A percentile compares a stretch with the other conserved stretches of the same genome.
Evolutionary conservation across 306 rosid species (phyloP).

Genomic region (Quercus cerris): DNA sequence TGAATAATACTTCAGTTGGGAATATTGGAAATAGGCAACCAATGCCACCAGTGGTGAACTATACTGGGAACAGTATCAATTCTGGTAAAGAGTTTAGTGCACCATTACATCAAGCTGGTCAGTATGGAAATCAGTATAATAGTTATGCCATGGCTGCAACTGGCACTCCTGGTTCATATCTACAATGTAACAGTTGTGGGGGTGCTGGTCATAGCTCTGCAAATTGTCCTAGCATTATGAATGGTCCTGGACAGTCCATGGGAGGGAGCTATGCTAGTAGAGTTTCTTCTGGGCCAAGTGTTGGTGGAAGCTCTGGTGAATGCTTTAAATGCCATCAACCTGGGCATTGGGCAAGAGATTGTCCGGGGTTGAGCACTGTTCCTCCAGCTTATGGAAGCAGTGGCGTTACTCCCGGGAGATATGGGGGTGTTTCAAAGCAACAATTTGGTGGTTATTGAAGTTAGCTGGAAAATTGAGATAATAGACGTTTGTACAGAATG

Average conservation of each 20-base stretch:
- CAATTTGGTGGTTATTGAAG: slow-evolving; percentile 43
- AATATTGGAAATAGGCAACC: slow-evolving; percentile 38
- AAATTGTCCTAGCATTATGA: slow-evolving; percentile 55
- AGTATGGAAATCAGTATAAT: slow-evolving; percentile 48
- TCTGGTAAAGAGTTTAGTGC: slow-evolving; percentile 46
- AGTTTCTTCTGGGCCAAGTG: slow-evolving; percentile 37
- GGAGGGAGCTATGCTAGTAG: slow-evolving; percentile 48
- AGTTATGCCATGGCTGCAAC: slow-evolving; percentile 31
- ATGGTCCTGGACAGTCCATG: slow-evolving; percentile 29
- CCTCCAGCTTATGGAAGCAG: slow-evolving; percentile 60
- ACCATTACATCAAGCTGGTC: slow-evolving; percentile 45
- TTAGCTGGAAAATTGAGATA: slow-evolving; percentile 5
- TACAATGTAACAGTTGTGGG: slow-evolving; percentile 67
- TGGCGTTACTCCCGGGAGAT: slow-evolving; percentile 46
- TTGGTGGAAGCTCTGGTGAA: slow-evolving; percentile 36
- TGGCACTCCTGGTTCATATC: slow-evolving; percentile 29
- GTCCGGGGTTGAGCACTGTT: slow-evolving; percentile 47
- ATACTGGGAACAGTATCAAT: slow-evolving; percentile 22
- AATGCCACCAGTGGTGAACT: slow-evolving; percentile 27
- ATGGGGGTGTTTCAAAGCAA: slow-evolving; percentile 43
- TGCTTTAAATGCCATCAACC: slow-evolving; percentile 82
- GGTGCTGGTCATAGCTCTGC: slow-evolving; percentile 64
- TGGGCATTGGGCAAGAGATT: slow-evolving; percentile 86
- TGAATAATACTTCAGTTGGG: slow-evolving; percentile 24
- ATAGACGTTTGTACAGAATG: slow-evolving; percentile 2